Conservation (phyloP, 192 early-diverging fungal genomes). For the Coemansia sp. region DNA sequence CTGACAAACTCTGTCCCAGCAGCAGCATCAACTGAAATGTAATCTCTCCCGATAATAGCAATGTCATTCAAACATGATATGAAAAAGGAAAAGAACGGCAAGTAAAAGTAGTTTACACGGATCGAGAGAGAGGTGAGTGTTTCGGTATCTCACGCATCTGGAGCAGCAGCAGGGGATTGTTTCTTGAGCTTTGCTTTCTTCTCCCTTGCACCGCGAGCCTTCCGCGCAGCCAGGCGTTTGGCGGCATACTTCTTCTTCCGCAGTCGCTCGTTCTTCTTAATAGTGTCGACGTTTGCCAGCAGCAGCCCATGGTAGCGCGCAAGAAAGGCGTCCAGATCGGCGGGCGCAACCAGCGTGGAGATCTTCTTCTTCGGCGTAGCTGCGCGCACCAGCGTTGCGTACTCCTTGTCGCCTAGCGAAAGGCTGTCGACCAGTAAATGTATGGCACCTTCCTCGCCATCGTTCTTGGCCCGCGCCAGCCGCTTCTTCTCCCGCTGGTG, state of each 20-base stretch:
- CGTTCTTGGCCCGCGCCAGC: background rate
- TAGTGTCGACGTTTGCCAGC: slow-evolving; percentile 28
- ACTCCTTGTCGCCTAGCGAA: slow-evolving; percentile 45
- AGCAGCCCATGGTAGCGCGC: slow-evolving; percentile 47
- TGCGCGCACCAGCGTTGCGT: slow-evolving; percentile 41
- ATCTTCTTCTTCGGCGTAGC: slow-evolving; percentile 42
- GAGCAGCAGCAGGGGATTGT: background rate
- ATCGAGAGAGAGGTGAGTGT: too few species aligned
- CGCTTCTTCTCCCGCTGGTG: slow-evolving; percentile 45
- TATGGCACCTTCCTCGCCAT: slow-evolving; percentile 31
- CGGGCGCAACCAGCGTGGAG: slow-evolving; percentile 45
- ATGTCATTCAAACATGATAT: too few species aligned
- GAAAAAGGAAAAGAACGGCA: too few species aligned
- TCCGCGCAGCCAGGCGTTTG: slow-evolving; percentile 24
- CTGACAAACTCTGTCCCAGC: too few species aligned
- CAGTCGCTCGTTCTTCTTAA: slow-evolving; percentile 47
- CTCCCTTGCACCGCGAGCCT: slow-evolving; percentile 13
- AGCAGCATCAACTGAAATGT: too few species aligned
- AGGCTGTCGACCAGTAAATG: slow-evolving; percentile 30
- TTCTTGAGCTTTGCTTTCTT: slow-evolving; percentile 19
- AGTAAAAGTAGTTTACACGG: too few species aligned
- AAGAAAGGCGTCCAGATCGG: slow-evolving; percentile 39
- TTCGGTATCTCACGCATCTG: too few species aligned
- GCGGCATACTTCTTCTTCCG: slow-evolving; percentile 38
- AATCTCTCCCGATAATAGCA: too few species aligned